Base-by-base conservation (phyloP, 129 eudicot genomes). In the Apium graveolens region DNA sequence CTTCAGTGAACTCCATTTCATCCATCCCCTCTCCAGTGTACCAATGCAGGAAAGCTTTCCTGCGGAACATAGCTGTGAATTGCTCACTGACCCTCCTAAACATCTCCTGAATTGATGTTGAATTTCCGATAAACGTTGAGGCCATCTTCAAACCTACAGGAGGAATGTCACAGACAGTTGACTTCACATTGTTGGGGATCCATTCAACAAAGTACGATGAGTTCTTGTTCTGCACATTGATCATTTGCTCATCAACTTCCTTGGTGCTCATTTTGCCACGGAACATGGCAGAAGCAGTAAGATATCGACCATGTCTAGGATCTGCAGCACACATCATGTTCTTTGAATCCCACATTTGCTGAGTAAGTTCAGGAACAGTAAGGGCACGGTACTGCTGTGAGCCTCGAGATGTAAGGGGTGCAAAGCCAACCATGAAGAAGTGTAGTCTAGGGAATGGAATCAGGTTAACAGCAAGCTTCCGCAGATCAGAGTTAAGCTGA, bases 41-140 rank as follows among this genome's bases (percentile, higher is more conserved):
- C 94, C 94, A 90, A 75, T 90, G 96, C 92, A 90, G 83, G 85
- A 90, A 90, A 62, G 96, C 96, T 87, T 90, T 90, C 78, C 96
- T 82, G 20, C 96, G 80, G 81, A 90, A 90, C 96, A 90, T 90
- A 21, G 90, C 92, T 6, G 92, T 90, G 76, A 91, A 91, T 80
- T 91, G 96, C 84, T 88, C 93, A 7, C 88, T 81, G 48, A 90
- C 95, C 48, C 95, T 72, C 76, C 93, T 80, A 76, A 90, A 90
- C 95, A 87, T 90, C 77, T 90, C 95, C 78, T 89, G 93, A 39
- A 89, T 89, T 0, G 93, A 89, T 1, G 93, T 89, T 5, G 94
- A 89, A 81, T 89, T 90, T 27, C 92, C 96, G 5, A 90, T 86
- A 29, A 90, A 90, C 0, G 96, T 90, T 3, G 92, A 88, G 3